Evolutionary conservation across 2,329 filamentous ascomycete genomes (phyloP).

Genomic region (Davidsoniella eucalypti): DNA sequence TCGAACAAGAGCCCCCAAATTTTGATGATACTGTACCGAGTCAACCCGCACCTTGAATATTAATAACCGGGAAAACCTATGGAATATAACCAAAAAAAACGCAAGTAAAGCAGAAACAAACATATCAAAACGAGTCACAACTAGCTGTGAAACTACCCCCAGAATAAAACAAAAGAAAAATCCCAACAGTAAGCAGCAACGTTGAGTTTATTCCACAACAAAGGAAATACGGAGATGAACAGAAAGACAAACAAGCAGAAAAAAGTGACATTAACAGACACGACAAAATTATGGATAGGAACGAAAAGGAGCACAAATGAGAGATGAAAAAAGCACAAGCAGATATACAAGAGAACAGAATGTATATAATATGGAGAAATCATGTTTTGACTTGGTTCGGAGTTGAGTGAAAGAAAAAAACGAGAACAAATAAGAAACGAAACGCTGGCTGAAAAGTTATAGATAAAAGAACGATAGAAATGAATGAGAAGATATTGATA

Average conservation of each 20-base stretch:
- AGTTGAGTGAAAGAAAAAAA: not conserved
- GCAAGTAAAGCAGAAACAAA: conserved; percentile 1
- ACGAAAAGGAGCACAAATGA: not conserved
- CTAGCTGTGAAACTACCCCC: too few relatives aligned
- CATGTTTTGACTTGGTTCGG: too few relatives aligned
- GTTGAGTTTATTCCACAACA: conserved; percentile 9
- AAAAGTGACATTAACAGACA: not conserved
- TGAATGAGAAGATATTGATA: too few relatives aligned
- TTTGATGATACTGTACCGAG: not conserved
- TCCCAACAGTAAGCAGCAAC: too few relatives aligned
- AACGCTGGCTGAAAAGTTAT: too few relatives aligned
- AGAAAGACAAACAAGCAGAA: conserved; percentile 13
- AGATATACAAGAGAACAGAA: too few relatives aligned
- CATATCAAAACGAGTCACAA: conserved; percentile 11
- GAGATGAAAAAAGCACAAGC: not conserved
- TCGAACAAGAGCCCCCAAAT: not conserved
- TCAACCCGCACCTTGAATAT: too few relatives aligned
- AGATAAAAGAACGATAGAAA: too few relatives aligned
- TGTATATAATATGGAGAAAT: too few relatives aligned
- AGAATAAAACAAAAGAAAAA: conserved; percentile 6
- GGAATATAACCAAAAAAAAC: conserved; percentile 3
- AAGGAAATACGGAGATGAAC: conserved; percentile 11
- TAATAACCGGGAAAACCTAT: not conserved
- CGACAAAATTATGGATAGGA: not conserved
- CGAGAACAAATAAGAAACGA: not conserved